Evolutionary conservation across 2,329 filamentous ascomycete genomes (phyloP), one percentile per base, ranked within the genome.

Genomic region (Alternaria tenuissima): DNA sequence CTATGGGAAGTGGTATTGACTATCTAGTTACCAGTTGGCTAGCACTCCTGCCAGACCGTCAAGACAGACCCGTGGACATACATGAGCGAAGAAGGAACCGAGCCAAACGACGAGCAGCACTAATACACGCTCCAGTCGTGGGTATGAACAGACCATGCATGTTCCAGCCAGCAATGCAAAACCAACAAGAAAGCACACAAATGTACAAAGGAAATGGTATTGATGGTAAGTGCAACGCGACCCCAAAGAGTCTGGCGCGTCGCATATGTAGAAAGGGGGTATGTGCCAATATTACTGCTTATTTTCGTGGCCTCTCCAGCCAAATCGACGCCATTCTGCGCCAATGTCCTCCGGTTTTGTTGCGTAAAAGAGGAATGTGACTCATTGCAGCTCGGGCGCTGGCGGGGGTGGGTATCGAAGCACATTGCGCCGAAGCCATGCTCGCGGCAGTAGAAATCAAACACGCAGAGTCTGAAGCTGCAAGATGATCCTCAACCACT

Each of bases 121-220:
- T 56, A 62, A 68, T 63, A 62, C 65, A 69, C 64, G 65, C 64
- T 65, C 62, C 59, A 64, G 64, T 61, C 57, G 60, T 63, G 57
- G 47, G 51, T 38, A 22, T 44, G 41, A 60, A 65, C 18, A 57
- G 18, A 61, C 47, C 41, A 62, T 65, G 58, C 60, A 43, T 60
- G 63, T 55, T 46, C 67, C 64, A 68, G 69, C 72, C 72, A 65
- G 72, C 72, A 69, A 76, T 75, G 73, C 71, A 70, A 65, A 55
- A 64, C 43, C 55, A 68, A 68, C 47, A 56, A 67, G 55, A 68
- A 59, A 58, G 38, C 32, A 51, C 28, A 66, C 62, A 42, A 24
- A 24, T 64, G 51, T 72, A 76, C 71, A 76, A 69, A 75, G 65
- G 73, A 75, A 68, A 76, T 65, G 54, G 61, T 65, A 67, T 64